Evolutionary conservation across 306 rosid genomes (phyloP).

Genomic region (Prunus persica): Prunus_persica_NCBIv2 NC_034011.1:22737501-22738000

Average conservation of each 20-base stretch:
- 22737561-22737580: constrained; percentile 37
- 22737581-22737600: constrained; percentile 27
- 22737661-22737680: constrained; percentile 50
- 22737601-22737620: constrained; percentile 43
- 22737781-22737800: constrained; percentile 88
- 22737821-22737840: constrained; percentile 85
- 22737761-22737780: constrained; percentile 80
- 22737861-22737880: constrained; percentile 90
- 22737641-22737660: constrained; percentile 64
- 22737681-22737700: constrained; percentile 38
- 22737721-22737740: constrained; percentile 36
- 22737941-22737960: not conserved
- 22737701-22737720: constrained; percentile 55
- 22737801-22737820: constrained; percentile 74
- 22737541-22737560: constrained; percentile 21
- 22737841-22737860: constrained; percentile 94
- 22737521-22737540: constrained; percentile 26
- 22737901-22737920: constrained; percentile 30
- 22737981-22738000: constrained; percentile 80
- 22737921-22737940: not conserved
- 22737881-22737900: constrained; percentile 93
- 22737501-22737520: constrained; percentile 25
- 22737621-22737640: constrained; percentile 40
- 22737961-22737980: not conserved
- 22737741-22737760: constrained; percentile 53